Conservation (phyloP, 139 green algal species). For the Chlorella sp. region DNA sequence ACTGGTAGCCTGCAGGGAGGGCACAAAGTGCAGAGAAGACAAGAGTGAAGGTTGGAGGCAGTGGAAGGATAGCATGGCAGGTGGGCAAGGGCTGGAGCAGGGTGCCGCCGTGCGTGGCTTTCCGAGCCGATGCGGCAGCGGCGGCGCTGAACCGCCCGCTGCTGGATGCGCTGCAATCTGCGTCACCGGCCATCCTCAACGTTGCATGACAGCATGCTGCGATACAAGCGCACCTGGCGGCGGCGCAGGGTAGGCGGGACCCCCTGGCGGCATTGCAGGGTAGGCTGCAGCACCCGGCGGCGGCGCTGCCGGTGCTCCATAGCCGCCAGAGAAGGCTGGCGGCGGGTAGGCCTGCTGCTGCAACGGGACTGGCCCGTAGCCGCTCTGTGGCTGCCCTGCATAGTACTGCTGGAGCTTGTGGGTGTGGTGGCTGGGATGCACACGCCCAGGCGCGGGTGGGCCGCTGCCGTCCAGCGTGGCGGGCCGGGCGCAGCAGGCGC, state of each 20-base stretch:
- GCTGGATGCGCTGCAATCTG: too few relatives aligned
- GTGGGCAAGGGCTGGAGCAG: too few relatives aligned
- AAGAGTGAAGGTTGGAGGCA: too few relatives aligned
- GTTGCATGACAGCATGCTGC: too few relatives aligned
- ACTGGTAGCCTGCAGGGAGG: neutral
- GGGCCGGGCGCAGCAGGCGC: neutral
- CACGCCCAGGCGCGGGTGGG: neutral
- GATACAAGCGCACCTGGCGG: too few relatives aligned
- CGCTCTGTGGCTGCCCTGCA: neutral
- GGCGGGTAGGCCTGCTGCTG: neutral
- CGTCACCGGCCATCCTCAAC: too few relatives aligned
- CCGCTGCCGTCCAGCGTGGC: neutral
- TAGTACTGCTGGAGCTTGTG: neutral
- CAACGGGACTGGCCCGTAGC: neutral
- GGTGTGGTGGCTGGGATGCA: neutral
- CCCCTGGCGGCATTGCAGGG: neutral
- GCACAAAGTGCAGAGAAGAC: too few relatives aligned
- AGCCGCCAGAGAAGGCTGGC: neutral
- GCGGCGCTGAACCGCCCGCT: too few relatives aligned
- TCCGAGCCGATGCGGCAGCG: too few relatives aligned
- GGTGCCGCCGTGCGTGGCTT: too few relatives aligned
- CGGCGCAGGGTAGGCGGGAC: neutral
- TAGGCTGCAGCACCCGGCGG: neutral
- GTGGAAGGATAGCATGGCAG: too few relatives aligned
- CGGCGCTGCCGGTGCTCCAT: neutral